Evolutionary conservation across 2,329 filamentous ascomycete species (phyloP), one percentile per base, ranked within the genome.

Genomic region (Cladosporium sphaerospermum): DNA sequence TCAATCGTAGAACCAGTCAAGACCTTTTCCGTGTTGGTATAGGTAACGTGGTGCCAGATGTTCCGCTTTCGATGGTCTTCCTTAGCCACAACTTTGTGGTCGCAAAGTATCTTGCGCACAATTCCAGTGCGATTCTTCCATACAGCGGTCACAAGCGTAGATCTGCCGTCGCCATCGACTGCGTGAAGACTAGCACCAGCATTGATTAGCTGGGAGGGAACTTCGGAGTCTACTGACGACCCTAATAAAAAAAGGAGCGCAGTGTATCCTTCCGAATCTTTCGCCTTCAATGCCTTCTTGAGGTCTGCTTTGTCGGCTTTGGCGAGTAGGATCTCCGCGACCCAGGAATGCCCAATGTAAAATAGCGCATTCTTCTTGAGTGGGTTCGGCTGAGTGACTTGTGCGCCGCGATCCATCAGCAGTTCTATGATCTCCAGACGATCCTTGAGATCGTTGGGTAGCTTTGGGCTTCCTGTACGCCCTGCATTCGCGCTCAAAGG

Each of bases 111-210:
- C n/a, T 67, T 13, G 19, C 70, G 60, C 32, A 74, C 56, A 1
- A 72, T 57, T 50, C 69, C 61, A 48, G 62, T 62, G 46, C 71
- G 71, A 39, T 71, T 71, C 54, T 64, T 68, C 71, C 70, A 73
- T 7, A 70, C 71, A 2, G 72, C 72, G 1, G 66, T 70, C 54
- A 56, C 54, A 14, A 58, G 37, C 10, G 54, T 49, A 4, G 56
- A 50, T 42, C 44, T 42, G 3, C 41, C 37, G 4, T 53, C 32
- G 3, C 45, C 18, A 46, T 56, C 55, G 4, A 37, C 40, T 5
- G 45, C 44, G 3, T 36, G 13, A 16, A 68, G 46, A 19, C 69
- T 61, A 6, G 68, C 69, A 8, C 67, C 66, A 14, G 61, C 60
- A 9, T 43, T 50, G 1, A 73, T 55, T 2, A 72, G 55, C 14